Evolutionary conservation across 2,329 filamentous ascomycete genomes (phyloP).

Genomic region (Stagonosporopsis rhizophila): DNA sequence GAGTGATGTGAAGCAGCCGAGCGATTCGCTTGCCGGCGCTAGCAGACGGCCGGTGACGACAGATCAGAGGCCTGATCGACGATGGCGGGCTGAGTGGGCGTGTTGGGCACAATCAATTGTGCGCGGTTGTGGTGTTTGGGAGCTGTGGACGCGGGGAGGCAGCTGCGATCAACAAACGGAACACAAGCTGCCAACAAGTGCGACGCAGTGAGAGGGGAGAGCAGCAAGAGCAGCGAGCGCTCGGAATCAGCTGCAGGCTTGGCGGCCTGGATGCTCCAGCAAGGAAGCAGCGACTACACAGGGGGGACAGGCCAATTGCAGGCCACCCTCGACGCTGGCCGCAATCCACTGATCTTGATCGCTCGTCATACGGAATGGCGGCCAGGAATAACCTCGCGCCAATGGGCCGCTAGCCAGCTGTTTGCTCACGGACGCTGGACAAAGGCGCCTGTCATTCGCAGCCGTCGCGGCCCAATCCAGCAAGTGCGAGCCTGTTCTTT

Average conservation of each 20-base stretch:
- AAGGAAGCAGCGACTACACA: constrained; percentile 40
- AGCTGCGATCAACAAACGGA: constrained; percentile 9
- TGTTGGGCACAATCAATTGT: background rate
- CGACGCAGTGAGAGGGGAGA: constrained; percentile 10
- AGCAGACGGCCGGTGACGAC: constrained; percentile 40
- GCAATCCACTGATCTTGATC: constrained; percentile 24
- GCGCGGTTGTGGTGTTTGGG: constrained; percentile 11
- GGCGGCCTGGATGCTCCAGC: constrained; percentile 26
- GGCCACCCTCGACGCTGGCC: constrained; percentile 13
- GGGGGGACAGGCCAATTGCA: constrained; percentile 32
- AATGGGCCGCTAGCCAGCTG: constrained; percentile 32
- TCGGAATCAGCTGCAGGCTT: constrained; percentile 22
- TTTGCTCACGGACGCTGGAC: constrained; percentile 22
- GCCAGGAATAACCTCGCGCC: constrained; percentile 30
- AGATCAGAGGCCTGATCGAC: constrained; percentile 19
- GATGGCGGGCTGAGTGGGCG: constrained; percentile 16
- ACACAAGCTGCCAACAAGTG: constrained; percentile 11
- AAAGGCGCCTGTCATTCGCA: constrained; percentile 21
- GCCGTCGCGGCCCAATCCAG: constrained; percentile 20
- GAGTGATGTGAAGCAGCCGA: constrained; percentile 40
- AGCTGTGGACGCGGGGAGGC: constrained; percentile 3
- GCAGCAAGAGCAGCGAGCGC: constrained; percentile 15
- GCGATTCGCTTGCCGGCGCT: constrained; percentile 44
- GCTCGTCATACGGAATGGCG: constrained; percentile 25
- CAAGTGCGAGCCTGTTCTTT: constrained; percentile 3